phyloP scores from a whole-genome alignment of 176 grass and related monocot species.

The Eragrostis curvula region DNA sequence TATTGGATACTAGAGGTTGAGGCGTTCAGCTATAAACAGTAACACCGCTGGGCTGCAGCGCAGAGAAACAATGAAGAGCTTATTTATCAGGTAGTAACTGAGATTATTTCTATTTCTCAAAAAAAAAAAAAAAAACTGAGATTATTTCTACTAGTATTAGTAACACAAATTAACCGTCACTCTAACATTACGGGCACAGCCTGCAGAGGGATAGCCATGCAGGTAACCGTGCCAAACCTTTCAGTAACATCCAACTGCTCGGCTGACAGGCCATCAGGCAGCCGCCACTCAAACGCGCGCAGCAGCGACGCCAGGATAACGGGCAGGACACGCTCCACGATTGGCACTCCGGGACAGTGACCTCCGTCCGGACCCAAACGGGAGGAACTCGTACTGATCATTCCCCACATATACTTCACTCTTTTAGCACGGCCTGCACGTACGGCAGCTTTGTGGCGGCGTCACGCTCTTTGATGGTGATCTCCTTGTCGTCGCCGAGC shows the following conservation, averaged over 20 bases:
- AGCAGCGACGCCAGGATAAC: constrained; percentile 45
- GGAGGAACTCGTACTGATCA: constrained; percentile 45
- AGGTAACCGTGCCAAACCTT: constrained; percentile 12
- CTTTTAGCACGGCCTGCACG: constrained; percentile 48
- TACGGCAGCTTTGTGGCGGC: constrained; percentile 33
- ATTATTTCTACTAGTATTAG: too few species aligned
- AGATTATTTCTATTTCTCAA: too few species aligned
- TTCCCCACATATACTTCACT: too few species aligned
- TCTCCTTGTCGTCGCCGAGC: neutral
- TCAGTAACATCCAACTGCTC: constrained; percentile 40
- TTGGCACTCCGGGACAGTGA: constrained; percentile 45
- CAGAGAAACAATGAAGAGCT: too few species aligned
- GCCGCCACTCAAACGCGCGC: constrained; percentile 49
- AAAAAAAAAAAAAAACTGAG: too few species aligned
- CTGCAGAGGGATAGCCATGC: constrained; percentile 35
- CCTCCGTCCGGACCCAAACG: constrained; percentile 47
- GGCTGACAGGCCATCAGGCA: constrained; percentile 37
- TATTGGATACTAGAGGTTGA: too few species aligned
- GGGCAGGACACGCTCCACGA: constrained; percentile 39
- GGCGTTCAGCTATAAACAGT: too few species aligned
- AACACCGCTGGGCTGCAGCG: too few species aligned
- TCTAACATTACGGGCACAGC: neutral
- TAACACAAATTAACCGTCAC: too few species aligned
- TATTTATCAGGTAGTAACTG: too few species aligned
- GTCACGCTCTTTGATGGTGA: neutral